Conservation (phyloP, 2,329 filamentous ascomycete genomes). For the Fusarium solani-melongenae region DNA sequence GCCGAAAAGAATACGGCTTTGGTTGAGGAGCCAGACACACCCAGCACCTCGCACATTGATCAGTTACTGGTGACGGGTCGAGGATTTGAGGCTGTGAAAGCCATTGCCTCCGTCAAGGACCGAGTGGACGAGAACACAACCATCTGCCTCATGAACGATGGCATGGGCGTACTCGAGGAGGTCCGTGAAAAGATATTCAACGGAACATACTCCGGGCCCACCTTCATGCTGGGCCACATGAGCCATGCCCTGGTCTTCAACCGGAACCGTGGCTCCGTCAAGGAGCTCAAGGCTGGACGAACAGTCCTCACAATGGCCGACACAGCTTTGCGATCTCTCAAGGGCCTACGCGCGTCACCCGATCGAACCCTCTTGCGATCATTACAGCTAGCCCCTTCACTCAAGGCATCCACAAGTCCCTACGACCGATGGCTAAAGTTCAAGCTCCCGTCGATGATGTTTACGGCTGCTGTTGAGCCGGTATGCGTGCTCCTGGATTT, state of each 20-base stretch:
- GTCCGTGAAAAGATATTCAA: slow-evolving; percentile 79
- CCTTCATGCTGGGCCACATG: slow-evolving; percentile 78
- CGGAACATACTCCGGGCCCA: slow-evolving; percentile 72
- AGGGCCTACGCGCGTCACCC: slow-evolving; percentile 28
- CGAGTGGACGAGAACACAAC: slow-evolving; percentile 76
- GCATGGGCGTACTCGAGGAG: slow-evolving; percentile 84
- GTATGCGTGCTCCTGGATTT: slow-evolving; percentile 83
- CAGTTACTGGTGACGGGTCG: slow-evolving; percentile 75
- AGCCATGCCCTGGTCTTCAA: slow-evolving; percentile 59
- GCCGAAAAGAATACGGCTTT: slow-evolving; percentile 39
- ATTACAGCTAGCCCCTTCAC: slow-evolving; percentile 32
- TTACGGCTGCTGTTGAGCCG: slow-evolving; percentile 82
- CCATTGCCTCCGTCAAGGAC: slow-evolving; percentile 70
- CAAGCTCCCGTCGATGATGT: slow-evolving; percentile 83
- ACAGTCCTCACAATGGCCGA: slow-evolving; percentile 45
- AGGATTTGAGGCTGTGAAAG: slow-evolving; percentile 64
- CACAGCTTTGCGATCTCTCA: slow-evolving; percentile 22
- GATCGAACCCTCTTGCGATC: slow-evolving; percentile 36
- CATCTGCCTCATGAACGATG: slow-evolving; percentile 81
- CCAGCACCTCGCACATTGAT: slow-evolving; percentile 67
- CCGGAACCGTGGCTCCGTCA: slow-evolving; percentile 52
- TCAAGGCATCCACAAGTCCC: slow-evolving; percentile 35
- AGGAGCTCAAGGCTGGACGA: slow-evolving; percentile 49
- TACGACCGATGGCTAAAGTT: slow-evolving; percentile 68
- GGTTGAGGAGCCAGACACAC: slow-evolving; percentile 9